Evolutionary conservation across 768 basidiomycete genomes (phyloP).

Genomic region (Neoboletus brunneissimus): DNA sequence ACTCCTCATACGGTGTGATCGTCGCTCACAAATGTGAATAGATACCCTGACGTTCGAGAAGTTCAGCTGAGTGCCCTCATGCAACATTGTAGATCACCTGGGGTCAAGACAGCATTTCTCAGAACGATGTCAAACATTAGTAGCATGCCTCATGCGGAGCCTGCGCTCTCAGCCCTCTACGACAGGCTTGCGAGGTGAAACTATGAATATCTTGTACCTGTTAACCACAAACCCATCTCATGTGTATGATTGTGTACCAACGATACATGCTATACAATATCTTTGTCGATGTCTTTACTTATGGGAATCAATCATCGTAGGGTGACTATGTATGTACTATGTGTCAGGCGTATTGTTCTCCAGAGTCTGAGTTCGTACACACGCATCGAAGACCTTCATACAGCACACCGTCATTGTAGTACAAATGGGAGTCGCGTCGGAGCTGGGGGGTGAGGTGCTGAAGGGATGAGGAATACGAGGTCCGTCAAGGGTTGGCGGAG

Average conservation of each 20-base stretch:
- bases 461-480: constrained; percentile 25
- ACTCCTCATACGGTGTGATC: not conserved
- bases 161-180: constrained; percentile 16
- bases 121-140: not conserved
- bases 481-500: constrained; percentile 18
- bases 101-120: constrained; percentile 17
- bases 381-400: not conserved
- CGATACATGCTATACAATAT: not conserved
- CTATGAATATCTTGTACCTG: not conserved
- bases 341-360: no score
- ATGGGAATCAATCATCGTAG: no score
- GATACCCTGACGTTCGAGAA: constrained; percentile 17
- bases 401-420: no score
- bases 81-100: constrained; percentile 1
- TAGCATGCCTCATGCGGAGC: constrained; percentile 8
- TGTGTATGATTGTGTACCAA: not conserved
- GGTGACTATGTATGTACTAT: no score
- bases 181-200: constrained; percentile 6
- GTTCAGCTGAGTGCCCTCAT: constrained; percentile 18
- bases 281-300: not conserved
- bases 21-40: constrained; percentile 1
- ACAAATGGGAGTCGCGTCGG: constrained; percentile 33
- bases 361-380: not conserved
- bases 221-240: not conserved
- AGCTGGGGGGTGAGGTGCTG: constrained; percentile 13